Percentiles rank a stretch among this genome's conserved stretches.
These are phyloP conservation scores for Paraconiothyrium sp. DNA, from an alignment of 2,329 filamentous ascomycete genomes.

Conservation along the genomic window DNA sequence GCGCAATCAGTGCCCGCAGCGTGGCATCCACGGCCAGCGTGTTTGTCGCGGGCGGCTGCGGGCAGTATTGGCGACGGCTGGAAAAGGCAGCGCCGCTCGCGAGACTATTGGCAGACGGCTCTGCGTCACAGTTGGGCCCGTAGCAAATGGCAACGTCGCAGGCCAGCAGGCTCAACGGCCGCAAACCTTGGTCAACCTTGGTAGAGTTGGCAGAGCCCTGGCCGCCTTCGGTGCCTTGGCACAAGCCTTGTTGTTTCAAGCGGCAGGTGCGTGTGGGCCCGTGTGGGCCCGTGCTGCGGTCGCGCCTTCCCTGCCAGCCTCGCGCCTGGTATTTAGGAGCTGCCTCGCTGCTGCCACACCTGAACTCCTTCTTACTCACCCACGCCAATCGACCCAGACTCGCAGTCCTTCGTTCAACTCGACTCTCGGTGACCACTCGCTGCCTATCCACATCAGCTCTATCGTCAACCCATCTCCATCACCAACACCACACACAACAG, in stretches of 20 bases:
- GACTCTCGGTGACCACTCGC: conserved; percentile 12
- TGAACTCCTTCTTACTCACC: neutral
- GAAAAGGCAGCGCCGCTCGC: neutral
- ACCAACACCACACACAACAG: conserved; percentile 17
- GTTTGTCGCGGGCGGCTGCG: neutral
- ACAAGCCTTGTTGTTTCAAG: conserved; percentile 16
- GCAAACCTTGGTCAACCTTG: conserved; percentile 2
- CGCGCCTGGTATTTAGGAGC: conserved; percentile 8
- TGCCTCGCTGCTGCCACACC: conserved; percentile 13
- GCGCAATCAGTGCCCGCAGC: conserved; percentile 7
- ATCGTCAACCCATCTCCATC: conserved; percentile 17
- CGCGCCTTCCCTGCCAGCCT: conserved; percentile 13
- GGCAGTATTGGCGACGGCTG: neutral
- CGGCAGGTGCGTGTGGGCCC: conserved; percentile 11
- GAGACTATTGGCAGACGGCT: neutral
- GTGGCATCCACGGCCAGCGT: neutral
- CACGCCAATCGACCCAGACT: conserved; percentile 4
- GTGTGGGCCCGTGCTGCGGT: conserved; percentile 1
- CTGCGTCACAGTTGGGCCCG: neutral
- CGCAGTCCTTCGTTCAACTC: conserved; percentile 12
- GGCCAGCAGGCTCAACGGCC: neutral
- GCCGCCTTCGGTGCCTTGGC: conserved; percentile 1
- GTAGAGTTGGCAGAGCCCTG: neutral
- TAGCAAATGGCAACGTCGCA: conserved; percentile 1
- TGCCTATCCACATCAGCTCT: conserved; percentile 9